Percentiles rank a stretch among this genome's conserved stretches.
These are phyloP conservation scores for Fragilaria crotonensis DNA, from an alignment of 108 stramenopile genomes.

Conservation along the genomic window DNA sequence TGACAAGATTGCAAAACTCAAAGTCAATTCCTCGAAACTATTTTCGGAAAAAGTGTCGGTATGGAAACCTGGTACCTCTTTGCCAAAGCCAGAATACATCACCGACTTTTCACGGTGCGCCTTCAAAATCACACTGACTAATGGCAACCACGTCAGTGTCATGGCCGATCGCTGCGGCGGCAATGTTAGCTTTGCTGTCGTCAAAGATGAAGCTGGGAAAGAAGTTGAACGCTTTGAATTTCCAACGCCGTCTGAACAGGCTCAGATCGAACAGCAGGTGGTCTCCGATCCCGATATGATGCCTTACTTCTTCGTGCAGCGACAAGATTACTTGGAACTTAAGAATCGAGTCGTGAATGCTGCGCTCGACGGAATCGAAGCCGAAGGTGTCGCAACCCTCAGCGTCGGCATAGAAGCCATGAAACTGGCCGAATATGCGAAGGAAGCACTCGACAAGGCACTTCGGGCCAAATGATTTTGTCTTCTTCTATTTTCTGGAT, in stretches of 20 bases:
- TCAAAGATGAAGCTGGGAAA: conserved; percentile 38
- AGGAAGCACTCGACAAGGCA: conserved; percentile 11
- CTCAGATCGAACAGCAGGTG: conserved; percentile 30
- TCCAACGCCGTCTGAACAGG: conserved; percentile 52
- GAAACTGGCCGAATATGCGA: conserved; percentile 73
- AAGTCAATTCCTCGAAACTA: conserved; percentile 56
- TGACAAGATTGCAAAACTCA: conserved; percentile 49
- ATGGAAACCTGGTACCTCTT: conserved; percentile 11
- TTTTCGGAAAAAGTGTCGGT: conserved; percentile 43
- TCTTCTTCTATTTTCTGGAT: too few species aligned
- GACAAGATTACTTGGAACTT: conserved; percentile 68
- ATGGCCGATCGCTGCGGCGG: conserved; percentile 85
- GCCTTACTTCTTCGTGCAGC: conserved; percentile 82
- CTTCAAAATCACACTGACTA: conserved; percentile 60
- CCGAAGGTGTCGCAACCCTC: conserved; percentile 76
- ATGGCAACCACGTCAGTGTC: conserved; percentile 48
- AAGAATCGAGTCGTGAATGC: conserved; percentile 51
- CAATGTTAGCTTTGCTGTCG: conserved; percentile 62
- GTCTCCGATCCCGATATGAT: conserved; percentile 53
- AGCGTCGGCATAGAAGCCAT: conserved; percentile 70
- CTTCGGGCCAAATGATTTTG: conserved; percentile 1
- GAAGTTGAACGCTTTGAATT: conserved; percentile 54
- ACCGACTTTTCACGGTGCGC: conserved; percentile 69
- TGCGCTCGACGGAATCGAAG: conserved; percentile 20
- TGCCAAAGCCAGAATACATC: conserved; percentile 20